Evolutionary conservation across 1,284 basidiomycete genomes (phyloP).

Genomic region (Fomitopsis palustris): DNA sequence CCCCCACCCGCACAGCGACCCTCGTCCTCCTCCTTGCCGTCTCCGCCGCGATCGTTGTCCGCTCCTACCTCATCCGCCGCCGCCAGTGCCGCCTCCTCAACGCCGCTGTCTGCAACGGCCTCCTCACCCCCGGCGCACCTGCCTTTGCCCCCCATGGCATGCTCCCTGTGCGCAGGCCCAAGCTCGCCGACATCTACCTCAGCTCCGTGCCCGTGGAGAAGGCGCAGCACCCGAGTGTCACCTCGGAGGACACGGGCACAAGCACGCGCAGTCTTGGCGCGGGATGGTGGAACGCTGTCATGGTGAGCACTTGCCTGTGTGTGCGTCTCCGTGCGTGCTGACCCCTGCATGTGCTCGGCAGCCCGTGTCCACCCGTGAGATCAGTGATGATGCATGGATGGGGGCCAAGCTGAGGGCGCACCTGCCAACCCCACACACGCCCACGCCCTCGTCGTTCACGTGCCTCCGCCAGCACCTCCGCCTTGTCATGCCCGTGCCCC

Average conservation of each 20-base stretch:
- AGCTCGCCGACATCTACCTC: conserved; percentile 19
- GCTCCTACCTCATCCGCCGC: conserved; percentile 54
- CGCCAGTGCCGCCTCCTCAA: conserved; percentile 53
- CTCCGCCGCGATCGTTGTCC: conserved; percentile 58
- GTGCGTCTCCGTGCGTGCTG: not conserved
- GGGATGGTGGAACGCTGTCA: conserved; percentile 15
- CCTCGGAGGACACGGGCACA: not conserved
- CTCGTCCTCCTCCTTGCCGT: conserved; percentile 61
- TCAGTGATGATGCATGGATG: not conserved
- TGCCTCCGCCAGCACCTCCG: not conserved
- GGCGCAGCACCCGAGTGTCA: not conserved
- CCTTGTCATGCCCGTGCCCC: not conserved
- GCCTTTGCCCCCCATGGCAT: not conserved
- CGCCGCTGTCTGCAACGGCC: conserved; percentile 60
- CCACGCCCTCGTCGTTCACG: not conserved
- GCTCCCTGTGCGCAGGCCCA: conserved; percentile 14
- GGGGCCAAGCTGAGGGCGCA: not conserved
- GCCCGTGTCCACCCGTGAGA: not conserved
- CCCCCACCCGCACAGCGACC: conserved; percentile 44
- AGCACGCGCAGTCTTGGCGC: conserved; percentile 1
- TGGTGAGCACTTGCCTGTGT: conserved; percentile 10
- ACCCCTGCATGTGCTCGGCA: not conserved
- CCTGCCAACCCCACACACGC: not conserved
- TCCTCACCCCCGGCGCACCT: conserved; percentile 38
- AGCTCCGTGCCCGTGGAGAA: not conserved